Evolutionary conservation across 2,329 filamentous ascomycete genomes (phyloP), one percentile per base, ranked within the genome.

Genomic region (Verticillium nonalfalfae): DNA sequence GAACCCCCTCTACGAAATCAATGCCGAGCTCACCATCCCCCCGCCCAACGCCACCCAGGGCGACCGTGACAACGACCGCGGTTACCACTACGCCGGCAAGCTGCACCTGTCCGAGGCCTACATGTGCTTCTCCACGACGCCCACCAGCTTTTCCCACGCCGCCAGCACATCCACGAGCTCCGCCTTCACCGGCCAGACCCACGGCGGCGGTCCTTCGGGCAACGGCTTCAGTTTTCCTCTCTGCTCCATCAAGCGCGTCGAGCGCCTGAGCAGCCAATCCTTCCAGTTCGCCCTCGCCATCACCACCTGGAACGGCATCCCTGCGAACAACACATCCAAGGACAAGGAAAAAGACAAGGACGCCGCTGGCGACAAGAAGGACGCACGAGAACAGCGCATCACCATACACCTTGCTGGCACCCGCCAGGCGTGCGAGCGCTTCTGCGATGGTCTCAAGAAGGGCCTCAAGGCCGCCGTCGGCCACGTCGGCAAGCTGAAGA

Each of bases 191-290:
- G 95, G 93, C 15, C 91, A 96, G 74, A 97, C 94, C 34, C 90
- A 97, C 72, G 93, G 95, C 62, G 91, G 91, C 26, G 95, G 95
- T 0, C 94, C 95, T 3, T 91, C 91, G 60, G 94, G 93, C 45
- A 97, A 97, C 80, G 95, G 95, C 63, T 98, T 99, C 75, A 97
- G 91, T 1, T 86, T 98, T 60, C 95, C 95, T 4, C 83, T 99
- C 26, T 97, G 91, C 74, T 90, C 92, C 59, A 94, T 99, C 68
- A 85, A 95, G 65, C 84, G 93, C 59, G 95, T 99, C 26, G 95
- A 99, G 78, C 85, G 95, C 61, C 80, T 99, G 61, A 94, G 97
- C 71, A 97, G 92, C 70, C 91, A 96, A 70, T 95, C 89, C 67
- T 95, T 96, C 72, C 69, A 88, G 83, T 99, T 98, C 76, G 92